phyloP scores from a whole-genome alignment of 108 stramenopile genomes.

The Pseudonitzschia delicatissima region DNA sequence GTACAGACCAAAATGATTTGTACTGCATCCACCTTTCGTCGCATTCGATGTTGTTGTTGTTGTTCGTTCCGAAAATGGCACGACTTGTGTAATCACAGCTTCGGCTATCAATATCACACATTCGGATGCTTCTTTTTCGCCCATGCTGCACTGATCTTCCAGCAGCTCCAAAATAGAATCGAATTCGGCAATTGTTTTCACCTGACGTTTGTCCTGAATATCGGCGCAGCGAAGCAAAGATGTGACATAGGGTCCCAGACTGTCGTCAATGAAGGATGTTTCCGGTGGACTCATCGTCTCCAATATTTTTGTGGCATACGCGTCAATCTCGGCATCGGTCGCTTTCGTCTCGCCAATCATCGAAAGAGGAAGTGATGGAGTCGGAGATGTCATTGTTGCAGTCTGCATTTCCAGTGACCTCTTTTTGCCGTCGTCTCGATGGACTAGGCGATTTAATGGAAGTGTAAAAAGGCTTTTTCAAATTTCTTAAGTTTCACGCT shows the following conservation, averaged over 20 bases:
- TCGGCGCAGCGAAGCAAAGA: constrained; percentile 46
- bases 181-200: constrained; percentile 41
- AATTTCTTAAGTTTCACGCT: too few relatives aligned
- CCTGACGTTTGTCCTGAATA: constrained; percentile 11
- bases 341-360: constrained; percentile 16
- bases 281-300: constrained; percentile 43
- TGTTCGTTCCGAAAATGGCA: constrained; percentile 26
- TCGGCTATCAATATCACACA: constrained; percentile 49
- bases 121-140: constrained; percentile 27
- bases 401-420: constrained; percentile 7
- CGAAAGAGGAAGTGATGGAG: constrained; percentile 9
- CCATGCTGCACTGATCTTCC: constrained; percentile 66
- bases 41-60: background rate
- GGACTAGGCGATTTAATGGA: background rate
- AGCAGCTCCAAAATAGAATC: constrained; percentile 66
- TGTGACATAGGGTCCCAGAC: constrained; percentile 68
- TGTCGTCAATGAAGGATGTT: constrained; percentile 39
- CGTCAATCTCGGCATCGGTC: constrained; percentile 53
- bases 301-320: constrained; percentile 51
- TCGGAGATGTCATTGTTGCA: constrained; percentile 1
- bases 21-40: background rate
- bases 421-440: background rate
- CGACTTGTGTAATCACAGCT: constrained; percentile 43
- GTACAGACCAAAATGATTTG: constrained; percentile 9
- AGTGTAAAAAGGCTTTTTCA: background rate